Evolutionary conservation across 495 filamentous ascomycete species (phyloP).

Genomic region (Diplogelasinospora grovesii): DNA sequence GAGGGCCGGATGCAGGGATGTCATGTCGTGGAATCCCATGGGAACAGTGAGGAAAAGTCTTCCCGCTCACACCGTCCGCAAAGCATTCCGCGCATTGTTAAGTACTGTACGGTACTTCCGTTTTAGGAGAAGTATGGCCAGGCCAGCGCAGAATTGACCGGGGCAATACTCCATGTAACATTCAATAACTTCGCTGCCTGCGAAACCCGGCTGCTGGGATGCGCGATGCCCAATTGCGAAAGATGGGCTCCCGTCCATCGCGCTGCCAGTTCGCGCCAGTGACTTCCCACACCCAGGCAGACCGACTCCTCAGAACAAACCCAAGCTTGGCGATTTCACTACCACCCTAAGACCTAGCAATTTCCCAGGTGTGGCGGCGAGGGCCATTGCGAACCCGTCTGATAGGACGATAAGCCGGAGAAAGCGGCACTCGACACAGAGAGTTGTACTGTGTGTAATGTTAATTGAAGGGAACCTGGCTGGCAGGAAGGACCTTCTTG

Average conservation of each 20-base stretch:
- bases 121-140: not conserved
- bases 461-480: too few species aligned
- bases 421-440: not conserved
- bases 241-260: too few species aligned
- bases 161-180: not conserved
- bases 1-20: not conserved
- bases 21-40: not conserved
- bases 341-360: too few species aligned
- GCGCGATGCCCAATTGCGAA: too few species aligned
- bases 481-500: not conserved
- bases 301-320: not conserved
- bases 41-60: not conserved
- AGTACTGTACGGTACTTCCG: not conserved
- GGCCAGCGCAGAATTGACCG: not conserved
- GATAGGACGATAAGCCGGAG: not conserved
- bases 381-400: not conserved
- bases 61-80: not conserved
- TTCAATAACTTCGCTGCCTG: not conserved
- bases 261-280: too few species aligned
- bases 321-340: not conserved
- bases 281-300: not conserved
- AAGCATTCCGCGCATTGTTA: too few species aligned
- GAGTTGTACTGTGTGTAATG: too few species aligned
- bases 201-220: not conserved
- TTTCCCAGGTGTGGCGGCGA: not conserved